These are phyloP conservation scores for Petasospora fabianii DNA, from an alignment of 1,139 yeast genomes.

Conservation along the genomic window DNA sequence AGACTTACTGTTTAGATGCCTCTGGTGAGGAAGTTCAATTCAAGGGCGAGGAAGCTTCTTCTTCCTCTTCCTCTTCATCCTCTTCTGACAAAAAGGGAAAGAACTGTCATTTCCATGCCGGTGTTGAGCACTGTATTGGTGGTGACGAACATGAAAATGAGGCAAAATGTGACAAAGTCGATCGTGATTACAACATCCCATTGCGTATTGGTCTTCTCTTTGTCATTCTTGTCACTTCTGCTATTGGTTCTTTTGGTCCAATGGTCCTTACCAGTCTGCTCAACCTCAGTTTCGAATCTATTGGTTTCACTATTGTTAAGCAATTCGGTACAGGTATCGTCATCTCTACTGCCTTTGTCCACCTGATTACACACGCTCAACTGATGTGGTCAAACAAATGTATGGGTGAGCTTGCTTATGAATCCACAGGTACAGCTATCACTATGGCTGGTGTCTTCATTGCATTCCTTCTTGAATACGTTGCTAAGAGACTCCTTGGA, in stretches of 20 bases:
- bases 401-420: constrained; percentile 15
- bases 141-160: constrained; percentile 9
- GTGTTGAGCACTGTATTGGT: constrained; percentile 21
- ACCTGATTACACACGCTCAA: constrained; percentile 69
- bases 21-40: constrained; percentile 17
- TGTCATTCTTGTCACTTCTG: constrained; percentile 16
- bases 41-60: not conserved
- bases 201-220: constrained; percentile 14
- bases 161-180: constrained; percentile 12
- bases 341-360: constrained; percentile 78
- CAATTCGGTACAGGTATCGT: constrained; percentile 87
- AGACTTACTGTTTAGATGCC: constrained; percentile 18
- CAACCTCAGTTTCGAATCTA: constrained; percentile 49
- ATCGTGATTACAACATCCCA: constrained; percentile 18
- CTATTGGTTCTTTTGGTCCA: constrained; percentile 36
- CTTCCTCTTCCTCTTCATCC: not conserved
- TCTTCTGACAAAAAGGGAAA: constrained; percentile 7
- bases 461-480: constrained; percentile 17
- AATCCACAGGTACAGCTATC: constrained; percentile 18
- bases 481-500: constrained; percentile 12
- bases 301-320: constrained; percentile 53
- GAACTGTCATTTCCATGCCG: constrained; percentile 24
- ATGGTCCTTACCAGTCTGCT: constrained; percentile 29
- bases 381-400: constrained; percentile 19
- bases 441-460: constrained; percentile 20